phyloP scores from a whole-genome alignment of 345 rosid genomes.

The Euphorbia peplus region DNA sequence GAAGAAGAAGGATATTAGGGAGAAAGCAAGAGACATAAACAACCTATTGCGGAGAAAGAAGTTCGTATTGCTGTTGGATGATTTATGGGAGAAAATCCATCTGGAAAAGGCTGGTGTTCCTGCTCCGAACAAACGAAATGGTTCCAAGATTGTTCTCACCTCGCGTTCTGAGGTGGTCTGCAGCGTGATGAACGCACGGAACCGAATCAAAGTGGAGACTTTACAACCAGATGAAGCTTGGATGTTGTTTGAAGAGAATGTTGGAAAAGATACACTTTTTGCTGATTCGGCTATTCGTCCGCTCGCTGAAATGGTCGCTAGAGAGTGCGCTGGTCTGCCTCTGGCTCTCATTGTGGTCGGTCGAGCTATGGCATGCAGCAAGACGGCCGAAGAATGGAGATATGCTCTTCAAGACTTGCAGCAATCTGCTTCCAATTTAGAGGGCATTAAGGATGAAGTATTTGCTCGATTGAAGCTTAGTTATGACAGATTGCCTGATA shows the following conservation, averaged over 20 bases:
- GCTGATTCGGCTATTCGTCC: not conserved
- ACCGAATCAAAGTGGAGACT: not conserved
- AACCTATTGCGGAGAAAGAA: not conserved
- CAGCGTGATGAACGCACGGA: not conserved
- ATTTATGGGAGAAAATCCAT: not conserved
- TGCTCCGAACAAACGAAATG: not conserved
- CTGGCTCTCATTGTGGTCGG: constrained; percentile 19
- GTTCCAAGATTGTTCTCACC: constrained; percentile 1
- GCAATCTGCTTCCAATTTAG: constrained; percentile 3
- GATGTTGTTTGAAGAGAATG: not conserved
- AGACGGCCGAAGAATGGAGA: constrained; percentile 12
- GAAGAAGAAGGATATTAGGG: constrained; percentile 23
- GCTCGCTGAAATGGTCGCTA: constrained; percentile 3
- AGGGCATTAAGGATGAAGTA: not conserved
- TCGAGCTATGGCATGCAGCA: constrained; percentile 16
- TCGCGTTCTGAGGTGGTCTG: not conserved
- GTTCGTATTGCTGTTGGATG: constrained; percentile 17
- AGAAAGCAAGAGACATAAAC: not conserved
- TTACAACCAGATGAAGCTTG: not conserved
- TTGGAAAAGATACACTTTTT: not conserved
- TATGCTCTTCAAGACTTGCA: constrained; percentile 1
- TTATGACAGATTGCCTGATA: constrained; percentile 7
- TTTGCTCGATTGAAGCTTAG: constrained; percentile 6
- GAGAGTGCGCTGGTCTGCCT: constrained; percentile 16
- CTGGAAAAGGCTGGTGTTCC: too few relatives aligned